phyloP scores from a whole-genome alignment of 1,284 basidiomycete species.

The Macrocystidia cucumis region DNA sequence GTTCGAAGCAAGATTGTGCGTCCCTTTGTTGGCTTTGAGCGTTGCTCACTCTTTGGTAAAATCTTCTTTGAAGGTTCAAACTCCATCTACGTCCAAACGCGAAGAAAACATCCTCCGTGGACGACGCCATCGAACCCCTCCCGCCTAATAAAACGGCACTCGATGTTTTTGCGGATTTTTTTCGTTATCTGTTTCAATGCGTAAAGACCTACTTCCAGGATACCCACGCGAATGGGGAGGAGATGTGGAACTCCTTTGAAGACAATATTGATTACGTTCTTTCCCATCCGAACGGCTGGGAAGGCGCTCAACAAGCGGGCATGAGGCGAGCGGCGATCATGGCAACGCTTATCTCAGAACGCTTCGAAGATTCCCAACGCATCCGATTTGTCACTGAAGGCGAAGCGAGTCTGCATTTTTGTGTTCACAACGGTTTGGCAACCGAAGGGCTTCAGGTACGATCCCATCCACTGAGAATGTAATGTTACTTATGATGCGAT shows the following conservation, averaged over 20 bases:
- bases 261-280: conserved; percentile 11
- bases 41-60: neutral
- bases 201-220: conserved; percentile 31
- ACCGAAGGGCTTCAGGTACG: conserved; percentile 3
- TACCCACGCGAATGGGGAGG: conserved; percentile 24
- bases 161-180: conserved; percentile 35
- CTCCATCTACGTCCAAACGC: conserved; percentile 27
- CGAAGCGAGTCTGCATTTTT: conserved; percentile 16
- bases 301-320: conserved; percentile 26
- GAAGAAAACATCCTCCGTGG: conserved; percentile 15
- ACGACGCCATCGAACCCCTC: conserved; percentile 23
- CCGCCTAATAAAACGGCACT: conserved; percentile 26
- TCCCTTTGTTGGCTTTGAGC: neutral
- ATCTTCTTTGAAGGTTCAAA: neutral
- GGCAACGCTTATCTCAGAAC: conserved; percentile 14
- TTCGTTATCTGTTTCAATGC: conserved; percentile 31
- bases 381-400: conserved; percentile 17
- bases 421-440: conserved; percentile 10
- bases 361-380: conserved; percentile 1
- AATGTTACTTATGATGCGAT: too few relatives aligned
- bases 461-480: neutral
- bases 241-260: conserved; percentile 7
- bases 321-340: conserved; percentile 19
- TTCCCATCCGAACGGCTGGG: conserved; percentile 27
- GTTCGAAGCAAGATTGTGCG: conserved; percentile 32